Base-by-base conservation (phyloP, 495 filamentous ascomycete genomes). In the Aspergillus cavernicola region DNA sequence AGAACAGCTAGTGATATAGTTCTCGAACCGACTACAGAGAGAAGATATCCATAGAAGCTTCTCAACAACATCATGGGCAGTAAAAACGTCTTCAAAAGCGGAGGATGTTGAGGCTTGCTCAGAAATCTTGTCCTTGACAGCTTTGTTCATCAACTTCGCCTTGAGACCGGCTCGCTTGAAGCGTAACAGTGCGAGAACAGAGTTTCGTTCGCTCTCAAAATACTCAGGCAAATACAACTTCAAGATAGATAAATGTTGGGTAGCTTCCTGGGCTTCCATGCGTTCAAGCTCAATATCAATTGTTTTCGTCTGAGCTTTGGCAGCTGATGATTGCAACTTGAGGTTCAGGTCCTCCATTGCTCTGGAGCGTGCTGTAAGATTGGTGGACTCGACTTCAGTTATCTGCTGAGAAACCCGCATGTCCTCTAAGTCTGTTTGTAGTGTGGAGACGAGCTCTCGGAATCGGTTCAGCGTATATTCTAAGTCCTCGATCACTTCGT, bases 301-400 rank as follows among this genome's bases (percentile, higher is more conserved):
- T 0, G 90, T 90, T 66, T 93, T 97, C 59, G 88, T 85, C 66
- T 96, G 92, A 2, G 91, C 84, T 71, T 96, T 97, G 11, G 88
- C 79, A 19, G 89, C 90, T 10, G 91, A 92, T 32, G 85, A 79
- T 60, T 95, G 92, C 29, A 98, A 81, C 61, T 93, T 92, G 81
- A 92, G 80, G 68, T 96, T 97, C 36, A 98, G 78, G 66, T 98
- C 91, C 80, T 95, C 85, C 89, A 97, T 95, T 18, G 90, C 89
- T 45, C 90, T 81, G 29, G 92, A 95, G 26, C 90, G 86, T 52
- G 79, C 85, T 33, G 82, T 87, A 18, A 97, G 79, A 56, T 97
- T 87, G 59, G 90, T 89, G 6, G 91, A 87, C 64, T 97, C 92
- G 4, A 86, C 85, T 63, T 98, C 95, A 0, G 91, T 90, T 39